phyloP scores from a whole-genome alignment of 106 monocot genomes.

The Platanthera zijinensis region DNA sequence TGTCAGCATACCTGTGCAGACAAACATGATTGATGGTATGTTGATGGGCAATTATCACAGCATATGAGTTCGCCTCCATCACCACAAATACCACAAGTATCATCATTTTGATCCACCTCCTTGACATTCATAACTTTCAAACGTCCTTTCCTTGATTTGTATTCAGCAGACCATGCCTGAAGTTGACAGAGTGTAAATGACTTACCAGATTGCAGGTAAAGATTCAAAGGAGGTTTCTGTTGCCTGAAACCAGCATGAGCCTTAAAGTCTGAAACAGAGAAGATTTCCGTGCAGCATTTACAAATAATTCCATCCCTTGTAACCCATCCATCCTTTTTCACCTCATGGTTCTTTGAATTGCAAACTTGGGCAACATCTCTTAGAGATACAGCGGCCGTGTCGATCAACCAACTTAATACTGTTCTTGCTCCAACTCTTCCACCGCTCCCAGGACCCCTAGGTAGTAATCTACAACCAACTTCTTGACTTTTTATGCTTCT shows the following conservation, averaged over 20 bases:
- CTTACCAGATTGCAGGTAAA: slow-evolving; percentile 60
- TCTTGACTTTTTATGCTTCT: slow-evolving; percentile 36
- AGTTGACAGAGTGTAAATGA: slow-evolving; percentile 62
- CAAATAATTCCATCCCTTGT: slow-evolving; percentile 69
- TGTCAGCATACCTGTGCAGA: slow-evolving; percentile 29
- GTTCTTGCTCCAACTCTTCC: slow-evolving; percentile 48
- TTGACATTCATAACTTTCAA: slow-evolving; percentile 26
- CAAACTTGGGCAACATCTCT: slow-evolving; percentile 53
- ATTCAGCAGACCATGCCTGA: slow-evolving; percentile 85
- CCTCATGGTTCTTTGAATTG: slow-evolving; percentile 32
- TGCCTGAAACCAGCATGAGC: slow-evolving; percentile 53
- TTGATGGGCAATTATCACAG: slow-evolving; percentile 89
- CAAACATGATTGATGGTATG: slow-evolving; percentile 76
- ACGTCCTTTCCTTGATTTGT: slow-evolving; percentile 44
- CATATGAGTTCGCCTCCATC: slow-evolving; percentile 93
- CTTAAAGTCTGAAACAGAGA: slow-evolving; percentile 68
- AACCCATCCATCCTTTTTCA: slow-evolving; percentile 67
- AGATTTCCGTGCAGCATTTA: slow-evolving; percentile 54
- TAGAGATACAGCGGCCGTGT: slow-evolving; percentile 46
- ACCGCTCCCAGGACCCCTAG: slow-evolving; percentile 33
- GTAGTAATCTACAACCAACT: slow-evolving; percentile 32
- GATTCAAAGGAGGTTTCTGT: slow-evolving; percentile 39
- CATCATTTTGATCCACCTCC: slow-evolving; percentile 80
- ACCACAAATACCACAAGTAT: slow-evolving; percentile 87
- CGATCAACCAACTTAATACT: slow-evolving; percentile 75